These are phyloP conservation scores for Fragosphaeria purpurea DNA, from an alignment of 2,329 filamentous ascomycete genomes.

Conservation along the genomic window DNA sequence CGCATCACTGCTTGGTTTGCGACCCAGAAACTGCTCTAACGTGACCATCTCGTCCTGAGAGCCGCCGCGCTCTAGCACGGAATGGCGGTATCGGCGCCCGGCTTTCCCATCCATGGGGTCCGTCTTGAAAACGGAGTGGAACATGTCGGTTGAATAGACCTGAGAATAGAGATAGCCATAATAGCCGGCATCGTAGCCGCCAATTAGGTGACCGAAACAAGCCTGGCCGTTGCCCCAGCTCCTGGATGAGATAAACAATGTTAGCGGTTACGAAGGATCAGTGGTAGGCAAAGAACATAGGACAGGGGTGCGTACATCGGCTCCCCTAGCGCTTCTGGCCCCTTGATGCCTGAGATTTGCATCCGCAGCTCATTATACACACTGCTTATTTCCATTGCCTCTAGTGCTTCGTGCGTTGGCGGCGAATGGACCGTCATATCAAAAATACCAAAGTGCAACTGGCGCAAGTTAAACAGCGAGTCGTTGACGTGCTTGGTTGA, in stretches of 20 bases:
- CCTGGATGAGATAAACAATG: slow-evolving; percentile 21
- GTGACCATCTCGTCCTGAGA: slow-evolving; percentile 74
- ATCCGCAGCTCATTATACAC: slow-evolving; percentile 64
- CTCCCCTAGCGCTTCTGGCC: slow-evolving; percentile 56
- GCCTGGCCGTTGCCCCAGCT: slow-evolving; percentile 70
- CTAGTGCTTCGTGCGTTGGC: slow-evolving; percentile 55
- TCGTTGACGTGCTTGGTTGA: slow-evolving; percentile 73
- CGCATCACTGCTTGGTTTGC: slow-evolving; percentile 65
- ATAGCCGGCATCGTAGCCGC: slow-evolving; percentile 78
- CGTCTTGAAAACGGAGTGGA: slow-evolving; percentile 66
- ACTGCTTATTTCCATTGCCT: slow-evolving; percentile 53
- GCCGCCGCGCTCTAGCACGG: slow-evolving; percentile 67
- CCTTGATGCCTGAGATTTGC: slow-evolving; percentile 63
- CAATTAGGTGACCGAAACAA: slow-evolving; percentile 73
- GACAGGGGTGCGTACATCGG: slow-evolving; percentile 33
- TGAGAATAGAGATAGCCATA: slow-evolving; percentile 67
- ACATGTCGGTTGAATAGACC: slow-evolving; percentile 82
- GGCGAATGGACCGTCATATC: slow-evolving; percentile 75
- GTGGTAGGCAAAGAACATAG: not conserved
- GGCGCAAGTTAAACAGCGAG: slow-evolving; percentile 66
- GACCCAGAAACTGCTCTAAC: slow-evolving; percentile 66
- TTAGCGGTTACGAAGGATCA: not conserved
- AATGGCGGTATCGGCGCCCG: slow-evolving; percentile 67
- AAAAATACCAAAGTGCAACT: slow-evolving; percentile 72
- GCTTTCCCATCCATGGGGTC: slow-evolving; percentile 68